Evolutionary conservation across 2,329 filamentous ascomycete genomes (phyloP).

Genomic region (Eutypella sp.): DNA sequence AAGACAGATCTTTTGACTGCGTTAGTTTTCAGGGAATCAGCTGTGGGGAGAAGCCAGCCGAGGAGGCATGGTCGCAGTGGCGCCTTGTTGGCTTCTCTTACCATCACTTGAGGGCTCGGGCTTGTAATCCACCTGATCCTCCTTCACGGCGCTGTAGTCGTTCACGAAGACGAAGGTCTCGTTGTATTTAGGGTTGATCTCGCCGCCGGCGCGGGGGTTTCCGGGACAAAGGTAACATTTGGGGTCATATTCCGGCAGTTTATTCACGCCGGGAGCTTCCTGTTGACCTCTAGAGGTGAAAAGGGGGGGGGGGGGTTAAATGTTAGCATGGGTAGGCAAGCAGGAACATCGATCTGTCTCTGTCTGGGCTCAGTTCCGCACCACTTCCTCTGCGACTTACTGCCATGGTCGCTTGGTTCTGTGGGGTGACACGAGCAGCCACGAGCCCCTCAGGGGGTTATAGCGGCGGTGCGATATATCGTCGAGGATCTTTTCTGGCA

Average conservation of each 20-base stretch:
- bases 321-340: neutral
- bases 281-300: constrained; percentile 61
- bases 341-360: no score
- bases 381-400: constrained; percentile 57
- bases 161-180: constrained; percentile 94
- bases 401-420: constrained; percentile 97
- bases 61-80: constrained; percentile 3
- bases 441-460: constrained; percentile 84
- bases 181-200: constrained; percentile 79
- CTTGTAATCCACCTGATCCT: constrained; percentile 77
- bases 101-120: constrained; percentile 35
- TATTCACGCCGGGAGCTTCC: constrained; percentile 63
- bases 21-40: no score
- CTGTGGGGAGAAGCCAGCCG: no score
- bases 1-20: constrained; percentile 73
- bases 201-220: constrained; percentile 83
- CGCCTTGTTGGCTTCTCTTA: constrained; percentile 2
- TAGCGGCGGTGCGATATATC: constrained; percentile 95
- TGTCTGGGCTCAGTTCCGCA: no score
- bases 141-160: constrained; percentile 95
- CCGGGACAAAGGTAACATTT: constrained; percentile 94
- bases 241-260: constrained; percentile 76
- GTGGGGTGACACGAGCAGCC: constrained; percentile 93
- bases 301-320: constrained; percentile 1
- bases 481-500: constrained; percentile 76